Base-by-base conservation (phyloP, 2,329 filamentous ascomycete species). In the Arachnomyces sp. region DNA sequence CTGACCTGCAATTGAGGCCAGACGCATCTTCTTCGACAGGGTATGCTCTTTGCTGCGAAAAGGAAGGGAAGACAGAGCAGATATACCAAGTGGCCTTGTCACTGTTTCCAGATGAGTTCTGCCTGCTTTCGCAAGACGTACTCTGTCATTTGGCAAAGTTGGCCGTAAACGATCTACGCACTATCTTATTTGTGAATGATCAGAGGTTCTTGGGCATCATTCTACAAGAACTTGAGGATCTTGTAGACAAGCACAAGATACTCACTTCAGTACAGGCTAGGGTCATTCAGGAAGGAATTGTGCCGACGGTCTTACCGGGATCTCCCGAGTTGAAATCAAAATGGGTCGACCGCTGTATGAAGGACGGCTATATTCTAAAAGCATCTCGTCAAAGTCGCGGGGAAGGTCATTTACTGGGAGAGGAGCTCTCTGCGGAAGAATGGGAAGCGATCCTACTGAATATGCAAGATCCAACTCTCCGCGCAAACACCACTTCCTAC, bases 171-270 rank as follows among this genome's bases (percentile, higher is more conserved):
- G 57, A 62, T 30, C 47, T 62, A 35, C 52, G 59, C 13, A 52
- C 48, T 6, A 47, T 58, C 1, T 43, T 56, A 6, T 46, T 62
- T 2, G 49, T 52, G 2, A 57, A 61, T 29, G 59, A 62, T 30
- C 61, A 61, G 43, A 28, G 59, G 25, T 55, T 62, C 46, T 45
- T 62, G 3, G 54, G 60, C 3, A 46, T 66, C 25, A 44, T 62
- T 16, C 40, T 50, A 12, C 45, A 63, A 37, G 42, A 57, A 49
- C 18, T 56, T 45, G 42, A 34, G 15, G 14, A 13, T 12, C 31
- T 62, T 6, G 47, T 55, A 3, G 14, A 28, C 2, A 33, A 46
- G 13, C 47, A 50, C 1, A 30, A 34, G 6, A 33, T 56, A 0
- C 31, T 60, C 2, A 43, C 43, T 5, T 4, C 38, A 13, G 30